These are phyloP conservation scores for Russula foetens DNA, from an alignment of 768 basidiomycete species.

Conservation along the genomic window DNA sequence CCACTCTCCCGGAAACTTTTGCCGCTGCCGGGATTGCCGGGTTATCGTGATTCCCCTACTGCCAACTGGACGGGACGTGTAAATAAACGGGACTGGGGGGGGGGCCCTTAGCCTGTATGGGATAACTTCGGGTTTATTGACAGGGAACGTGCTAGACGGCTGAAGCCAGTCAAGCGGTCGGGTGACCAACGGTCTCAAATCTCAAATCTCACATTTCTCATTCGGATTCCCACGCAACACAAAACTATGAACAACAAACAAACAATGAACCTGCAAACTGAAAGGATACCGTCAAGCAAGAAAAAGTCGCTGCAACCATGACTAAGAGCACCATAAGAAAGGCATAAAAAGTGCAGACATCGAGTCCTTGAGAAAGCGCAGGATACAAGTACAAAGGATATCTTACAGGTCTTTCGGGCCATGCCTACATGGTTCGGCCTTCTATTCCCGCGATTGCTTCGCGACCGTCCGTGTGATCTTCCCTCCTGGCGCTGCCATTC, in stretches of 20 bases:
- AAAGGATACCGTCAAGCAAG: not conserved
- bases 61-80: not conserved
- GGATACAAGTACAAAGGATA: slow-evolving; percentile 15
- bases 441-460: slow-evolving; percentile 17
- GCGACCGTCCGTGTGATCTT: slow-evolving; percentile 12
- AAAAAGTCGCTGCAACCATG: not conserved
- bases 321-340: not conserved
- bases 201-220: not conserved
- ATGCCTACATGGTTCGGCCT: slow-evolving; percentile 15
- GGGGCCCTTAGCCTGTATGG: not conserved
- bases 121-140: not conserved
- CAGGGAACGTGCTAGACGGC: not conserved
- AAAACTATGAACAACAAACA: slow-evolving; percentile 8
- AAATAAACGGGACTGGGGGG: too few species aligned
- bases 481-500: slow-evolving; percentile 18
- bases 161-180: not conserved
- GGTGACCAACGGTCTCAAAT: not conserved
- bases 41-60: not conserved
- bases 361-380: not conserved
- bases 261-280: not conserved
- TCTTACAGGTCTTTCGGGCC: slow-evolving; percentile 16
- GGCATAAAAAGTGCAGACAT: not conserved
- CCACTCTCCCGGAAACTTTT: slow-evolving; percentile 15
- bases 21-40: not conserved
- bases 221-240: not conserved